Evolutionary conservation across 2,329 filamentous ascomycete species (phyloP), one percentile per base, ranked within the genome.

Genomic region (Aspergillus sergii): DNA sequence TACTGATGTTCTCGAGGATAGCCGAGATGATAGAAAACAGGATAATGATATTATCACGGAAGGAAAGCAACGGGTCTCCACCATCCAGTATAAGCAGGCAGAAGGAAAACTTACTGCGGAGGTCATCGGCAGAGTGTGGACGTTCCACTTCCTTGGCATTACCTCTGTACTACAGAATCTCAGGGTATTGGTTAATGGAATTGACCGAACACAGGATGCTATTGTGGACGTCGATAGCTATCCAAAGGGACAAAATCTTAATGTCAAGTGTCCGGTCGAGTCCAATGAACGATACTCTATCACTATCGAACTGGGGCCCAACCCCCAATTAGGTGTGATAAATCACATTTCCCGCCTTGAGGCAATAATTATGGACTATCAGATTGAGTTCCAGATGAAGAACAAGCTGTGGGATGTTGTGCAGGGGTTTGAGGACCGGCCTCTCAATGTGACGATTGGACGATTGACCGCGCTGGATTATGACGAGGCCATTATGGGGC

Each of bases 1-100:
- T 0, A 84, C 85, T 59, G 79, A 78, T 1, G 73, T 88, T 0
- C 61, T 83, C 11, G 86, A 88, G 67, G 83, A 86, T 48, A 51
- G 58, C 1, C 63, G 34, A 0, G 69, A 75, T 41, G 67, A 73
- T 51, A 16, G 1, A n/a, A 21, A 28, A 3, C 43, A 45, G 3
- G 4, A 14, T 0, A 2, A 7, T 21, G 45, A 26, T 16, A 34
- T 1, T 36, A 34, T 14, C 32, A 10, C n/a, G 1, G 9, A 5
- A 30, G 11, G 26, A 19, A 11, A 7, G 48, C 7, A 64, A 10
- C 61, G 26, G 26, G 62, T 30, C 1, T 69, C 65, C 63, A 63
- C 28, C 5, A 69, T 74, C 62, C 59, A 54, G 2, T 74, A 70
- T 65, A 57, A 10, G 51, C 70, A 61, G 34, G 60, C 11, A 57